phyloP scores from a whole-genome alignment of 2,329 filamentous ascomycete genomes.

The Colletotrichum lupini region DNA sequence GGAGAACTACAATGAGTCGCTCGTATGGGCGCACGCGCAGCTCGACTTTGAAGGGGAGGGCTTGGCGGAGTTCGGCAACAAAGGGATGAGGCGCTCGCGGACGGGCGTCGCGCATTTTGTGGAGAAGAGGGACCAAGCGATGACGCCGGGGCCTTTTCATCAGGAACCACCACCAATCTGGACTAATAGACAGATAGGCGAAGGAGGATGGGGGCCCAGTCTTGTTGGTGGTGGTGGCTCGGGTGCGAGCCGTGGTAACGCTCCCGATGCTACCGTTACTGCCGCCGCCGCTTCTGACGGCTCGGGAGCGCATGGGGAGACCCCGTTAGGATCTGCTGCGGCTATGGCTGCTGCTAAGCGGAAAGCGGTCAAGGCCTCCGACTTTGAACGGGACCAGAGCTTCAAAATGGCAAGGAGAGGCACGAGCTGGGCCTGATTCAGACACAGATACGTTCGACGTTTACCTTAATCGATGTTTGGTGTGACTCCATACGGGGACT shows the following conservation, averaged over 20 bases:
- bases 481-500: neutral
- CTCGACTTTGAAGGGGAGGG: slow-evolving; percentile 1
- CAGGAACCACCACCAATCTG: neutral
- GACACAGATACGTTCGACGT: neutral
- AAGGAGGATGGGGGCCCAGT: neutral
- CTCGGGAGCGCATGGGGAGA: slow-evolving; percentile 18
- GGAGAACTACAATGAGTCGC: neutral
- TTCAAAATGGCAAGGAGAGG: neutral
- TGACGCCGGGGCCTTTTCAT: slow-evolving; percentile 12
- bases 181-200: neutral
- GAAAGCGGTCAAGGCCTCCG: neutral
- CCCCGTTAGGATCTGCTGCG: neutral
- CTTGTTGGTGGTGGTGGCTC: neutral
- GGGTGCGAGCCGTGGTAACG: neutral
- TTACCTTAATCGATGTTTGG: neutral
- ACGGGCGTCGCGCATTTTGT: slow-evolving; percentile 27
- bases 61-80: slow-evolving; percentile 17
- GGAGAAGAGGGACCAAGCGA: slow-evolving; percentile 21
- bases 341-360: neutral
- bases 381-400: neutral
- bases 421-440: neutral
- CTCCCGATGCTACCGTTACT: neutral
- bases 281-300: neutral
- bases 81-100: slow-evolving; percentile 17
- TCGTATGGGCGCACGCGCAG: slow-evolving; percentile 5